Evolutionary conservation across 2,329 filamentous ascomycete genomes (phyloP), one percentile per base, ranked within the genome.

Genomic region (Colletotrichum spaethianum): DNA sequence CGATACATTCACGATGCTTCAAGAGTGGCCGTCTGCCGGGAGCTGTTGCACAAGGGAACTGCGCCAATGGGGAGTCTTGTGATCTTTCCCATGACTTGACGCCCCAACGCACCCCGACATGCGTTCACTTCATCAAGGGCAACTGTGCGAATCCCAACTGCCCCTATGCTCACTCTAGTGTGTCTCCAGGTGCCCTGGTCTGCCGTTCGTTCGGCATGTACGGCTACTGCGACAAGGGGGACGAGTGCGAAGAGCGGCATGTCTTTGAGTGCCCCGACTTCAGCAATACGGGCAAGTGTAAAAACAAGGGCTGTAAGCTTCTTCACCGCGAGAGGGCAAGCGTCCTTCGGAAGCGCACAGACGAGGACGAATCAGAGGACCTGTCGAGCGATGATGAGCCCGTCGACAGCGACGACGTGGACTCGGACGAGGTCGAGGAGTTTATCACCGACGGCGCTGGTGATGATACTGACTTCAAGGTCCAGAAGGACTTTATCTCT

Each of bases 241-340:
- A 89, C 67, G 83, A 87, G 67, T 98, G 96, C 83, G 83, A 90
- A 72, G 91, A 96, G 75, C 93, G 95, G 73, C 96, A 99, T 85
- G 93, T 96, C 70, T 93, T 93, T 83, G 96, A 98, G 82, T 98
- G 96, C 82, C 96, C 96, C 74, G 93, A 97, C 81, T 98, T 97
- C 86, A 94, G 94, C 88, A 97, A 98, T 83, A 94, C 90, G 73
- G 96, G 96, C 78, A 86, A 87, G 74, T 99, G 96, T 89, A 91
- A 91, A 80, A 91, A 89, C 80, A 91, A 92, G 82, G 91, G 92
- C 75, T 98, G 96, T 86, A 93, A 93, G 80, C 89, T 98, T 66
- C 93, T 91, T 72, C 96, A 99, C 84, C 91, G 96, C 80, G 94
- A 96, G 84, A 92, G 94, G 83, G 95, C 95, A 80, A 95, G 93